Evolutionary conservation across 345 rosid species (phyloP).

Genomic region (Excoecaria agallocha): DNA sequence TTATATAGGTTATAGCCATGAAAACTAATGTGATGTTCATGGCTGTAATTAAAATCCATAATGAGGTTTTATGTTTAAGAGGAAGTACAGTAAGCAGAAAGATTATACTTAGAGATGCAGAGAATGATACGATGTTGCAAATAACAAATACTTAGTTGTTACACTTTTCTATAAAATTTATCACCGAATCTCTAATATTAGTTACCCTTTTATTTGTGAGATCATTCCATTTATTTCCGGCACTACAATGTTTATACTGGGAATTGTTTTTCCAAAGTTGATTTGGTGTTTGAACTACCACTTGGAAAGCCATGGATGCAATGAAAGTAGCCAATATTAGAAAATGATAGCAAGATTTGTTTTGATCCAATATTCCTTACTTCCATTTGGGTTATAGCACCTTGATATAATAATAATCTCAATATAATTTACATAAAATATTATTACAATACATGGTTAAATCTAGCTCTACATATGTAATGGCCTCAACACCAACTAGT

Average conservation of each 20-base stretch:
- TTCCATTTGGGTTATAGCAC: no score
- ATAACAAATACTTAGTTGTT: not conserved
- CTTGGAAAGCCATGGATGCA: constrained; percentile 9
- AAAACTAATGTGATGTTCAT: not conserved
- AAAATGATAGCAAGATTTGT: no score
- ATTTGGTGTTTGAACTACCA: not conserved
- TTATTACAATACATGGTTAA: no score
- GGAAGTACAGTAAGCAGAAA: constrained; percentile 7
- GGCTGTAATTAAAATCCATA: no score
- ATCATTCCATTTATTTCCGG: not conserved
- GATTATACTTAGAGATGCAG: constrained; percentile 9
- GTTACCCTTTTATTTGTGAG: not conserved
- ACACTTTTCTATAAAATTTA: not conserved
- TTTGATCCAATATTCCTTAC: no score
- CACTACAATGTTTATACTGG: not conserved
- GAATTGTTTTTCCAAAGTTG: not conserved
- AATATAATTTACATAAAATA: no score
- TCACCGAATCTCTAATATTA: not conserved
- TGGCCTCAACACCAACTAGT: no score
- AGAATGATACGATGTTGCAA: not conserved
- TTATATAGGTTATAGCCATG: not conserved
- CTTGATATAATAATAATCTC: no score
- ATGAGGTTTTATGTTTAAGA: not conserved
- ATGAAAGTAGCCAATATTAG: constrained; percentile 7
- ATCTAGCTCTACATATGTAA: no score